Evolutionary conservation across 2,329 filamentous ascomycete genomes (phyloP).

Genomic region (Tolypocladium amazonense): DNA sequence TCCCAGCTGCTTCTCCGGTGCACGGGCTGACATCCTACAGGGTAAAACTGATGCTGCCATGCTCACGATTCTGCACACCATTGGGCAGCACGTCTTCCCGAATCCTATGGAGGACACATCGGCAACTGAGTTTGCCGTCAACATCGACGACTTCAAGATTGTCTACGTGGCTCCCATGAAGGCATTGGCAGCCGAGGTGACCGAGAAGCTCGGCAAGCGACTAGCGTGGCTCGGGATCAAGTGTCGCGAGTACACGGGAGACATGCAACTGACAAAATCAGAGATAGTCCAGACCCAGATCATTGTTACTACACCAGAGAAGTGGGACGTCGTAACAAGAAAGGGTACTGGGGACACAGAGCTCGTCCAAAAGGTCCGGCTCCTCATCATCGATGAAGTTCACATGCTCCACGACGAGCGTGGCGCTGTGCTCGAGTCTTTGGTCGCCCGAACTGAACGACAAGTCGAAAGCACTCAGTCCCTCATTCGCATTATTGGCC

Average conservation of each 20-base stretch:
- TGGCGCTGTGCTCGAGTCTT: constrained; percentile 87
- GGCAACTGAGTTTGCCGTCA: constrained; percentile 71
- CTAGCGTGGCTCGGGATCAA: constrained; percentile 89
- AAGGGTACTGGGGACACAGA: constrained; percentile 97
- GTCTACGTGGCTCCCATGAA: constrained; percentile 99
- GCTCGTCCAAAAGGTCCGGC: constrained; percentile 88
- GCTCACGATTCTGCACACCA: constrained; percentile 85
- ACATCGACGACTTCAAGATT: constrained; percentile 87
- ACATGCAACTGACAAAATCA: constrained; percentile 96
- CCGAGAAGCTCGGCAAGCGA: constrained; percentile 83
- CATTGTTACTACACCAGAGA: constrained; percentile 96
- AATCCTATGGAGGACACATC: constrained; percentile 65
- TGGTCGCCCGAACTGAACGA: constrained; percentile 88
- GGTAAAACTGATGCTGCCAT: constrained; percentile 98
- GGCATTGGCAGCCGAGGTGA: constrained; percentile 90
- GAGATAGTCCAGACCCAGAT: constrained; percentile 96
- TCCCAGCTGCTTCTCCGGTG: too few relatives aligned
- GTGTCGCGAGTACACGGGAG: constrained; percentile 88
- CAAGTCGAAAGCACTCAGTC: constrained; percentile 98
- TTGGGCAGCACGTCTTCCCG: constrained; percentile 75
- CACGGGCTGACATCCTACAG: constrained; percentile 13
- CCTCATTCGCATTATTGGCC: constrained; percentile 86
- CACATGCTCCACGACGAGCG: constrained; percentile 99
- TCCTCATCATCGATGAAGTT: constrained; percentile 96
- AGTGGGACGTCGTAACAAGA: constrained; percentile 97